phyloP scores from a whole-genome alignment of 2,329 filamentous ascomycete species.

The Rasamsonia emersonii region DNA sequence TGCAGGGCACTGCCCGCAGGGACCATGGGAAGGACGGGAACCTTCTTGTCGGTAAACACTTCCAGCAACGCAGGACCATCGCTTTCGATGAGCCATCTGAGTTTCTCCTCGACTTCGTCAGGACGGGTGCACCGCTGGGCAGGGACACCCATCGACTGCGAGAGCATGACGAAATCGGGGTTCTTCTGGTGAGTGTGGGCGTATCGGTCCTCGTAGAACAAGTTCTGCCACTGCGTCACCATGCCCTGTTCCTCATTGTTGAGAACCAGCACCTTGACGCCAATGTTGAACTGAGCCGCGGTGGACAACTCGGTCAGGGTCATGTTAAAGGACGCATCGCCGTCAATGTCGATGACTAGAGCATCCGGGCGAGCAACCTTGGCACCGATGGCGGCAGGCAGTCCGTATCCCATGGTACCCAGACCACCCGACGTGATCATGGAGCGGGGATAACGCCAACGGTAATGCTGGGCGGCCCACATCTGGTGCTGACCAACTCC shows the following conservation, averaged over 20 bases:
- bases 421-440: slow-evolving; percentile 97
- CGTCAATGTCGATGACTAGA: slow-evolving; percentile 91
- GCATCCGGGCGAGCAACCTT: slow-evolving; percentile 78
- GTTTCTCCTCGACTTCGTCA: slow-evolving; percentile 64
- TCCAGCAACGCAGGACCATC: slow-evolving; percentile 91
- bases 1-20: slow-evolving; percentile 78
- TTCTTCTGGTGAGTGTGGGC: slow-evolving; percentile 89
- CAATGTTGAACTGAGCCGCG: slow-evolving; percentile 91
- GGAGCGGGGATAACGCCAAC: slow-evolving; percentile 81
- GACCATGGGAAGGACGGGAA: slow-evolving; percentile 94
- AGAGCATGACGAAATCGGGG: slow-evolving; percentile 90
- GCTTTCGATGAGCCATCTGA: slow-evolving; percentile 81
- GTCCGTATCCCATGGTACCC: slow-evolving; percentile 90
- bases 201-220: slow-evolving; percentile 93
- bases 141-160: slow-evolving; percentile 83
- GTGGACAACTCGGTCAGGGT: slow-evolving; percentile 92
- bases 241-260: slow-evolving; percentile 99
- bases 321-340: slow-evolving; percentile 99
- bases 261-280: slow-evolving; percentile 84
- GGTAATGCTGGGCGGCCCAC: slow-evolving; percentile 96
- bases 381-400: slow-evolving; percentile 89
- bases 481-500: slow-evolving; percentile 98
- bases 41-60: slow-evolving; percentile 72
- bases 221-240: slow-evolving; percentile 97
- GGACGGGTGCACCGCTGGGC: slow-evolving; percentile 63